A percentile compares a stretch with the other conserved stretches of the same genome.
Conservation (phyloP, 2,329 filamentous ascomycete genomes). For the Alternaria sp. region DNA sequence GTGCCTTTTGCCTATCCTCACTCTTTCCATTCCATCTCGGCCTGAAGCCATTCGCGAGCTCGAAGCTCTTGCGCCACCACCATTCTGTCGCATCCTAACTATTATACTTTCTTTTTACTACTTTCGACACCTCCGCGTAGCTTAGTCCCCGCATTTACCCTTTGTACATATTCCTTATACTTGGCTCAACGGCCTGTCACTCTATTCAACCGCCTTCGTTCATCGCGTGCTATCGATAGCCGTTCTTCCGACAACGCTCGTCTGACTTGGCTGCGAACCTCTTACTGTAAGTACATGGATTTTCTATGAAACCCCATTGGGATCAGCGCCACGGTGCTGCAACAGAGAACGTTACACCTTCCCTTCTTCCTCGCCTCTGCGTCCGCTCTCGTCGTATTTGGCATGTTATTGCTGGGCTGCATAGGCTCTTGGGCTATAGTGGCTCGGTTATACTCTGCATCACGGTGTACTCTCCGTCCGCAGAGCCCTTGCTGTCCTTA, state of each 20-base stretch:
- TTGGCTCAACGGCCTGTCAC: constrained; percentile 17
- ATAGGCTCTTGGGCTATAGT: constrained; percentile 7
- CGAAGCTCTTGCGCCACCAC: constrained; percentile 34
- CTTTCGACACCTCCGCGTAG: constrained; percentile 19
- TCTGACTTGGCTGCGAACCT: constrained; percentile 48
- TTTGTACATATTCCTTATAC: constrained; percentile 18
- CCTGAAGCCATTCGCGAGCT: constrained; percentile 30
- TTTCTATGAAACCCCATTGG: constrained; percentile 44
- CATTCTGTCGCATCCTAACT: constrained; percentile 15
- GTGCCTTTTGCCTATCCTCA: constrained; percentile 21
- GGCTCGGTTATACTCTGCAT: constrained; percentile 20
- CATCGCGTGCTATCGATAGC: neutral
- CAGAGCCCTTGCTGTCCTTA: constrained; percentile 27
- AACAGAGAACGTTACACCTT: constrained; percentile 42
- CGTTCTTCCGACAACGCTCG: constrained; percentile 28
- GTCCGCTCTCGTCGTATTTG: constrained; percentile 11
- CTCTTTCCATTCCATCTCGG: constrained; percentile 20
- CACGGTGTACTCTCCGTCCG: constrained; percentile 22
- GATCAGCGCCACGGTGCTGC: constrained; percentile 35
- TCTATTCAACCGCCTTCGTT: constrained; percentile 1
- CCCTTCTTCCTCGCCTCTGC: constrained; percentile 24
- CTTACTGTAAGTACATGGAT: constrained; percentile 43
- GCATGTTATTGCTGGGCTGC: constrained; percentile 6
- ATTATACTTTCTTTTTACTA: constrained; percentile 26
- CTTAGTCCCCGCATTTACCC: constrained; percentile 17